Base-by-base conservation (phyloP, 495 filamentous ascomycete genomes). In the Lasiosphaeria ovina region DNA sequence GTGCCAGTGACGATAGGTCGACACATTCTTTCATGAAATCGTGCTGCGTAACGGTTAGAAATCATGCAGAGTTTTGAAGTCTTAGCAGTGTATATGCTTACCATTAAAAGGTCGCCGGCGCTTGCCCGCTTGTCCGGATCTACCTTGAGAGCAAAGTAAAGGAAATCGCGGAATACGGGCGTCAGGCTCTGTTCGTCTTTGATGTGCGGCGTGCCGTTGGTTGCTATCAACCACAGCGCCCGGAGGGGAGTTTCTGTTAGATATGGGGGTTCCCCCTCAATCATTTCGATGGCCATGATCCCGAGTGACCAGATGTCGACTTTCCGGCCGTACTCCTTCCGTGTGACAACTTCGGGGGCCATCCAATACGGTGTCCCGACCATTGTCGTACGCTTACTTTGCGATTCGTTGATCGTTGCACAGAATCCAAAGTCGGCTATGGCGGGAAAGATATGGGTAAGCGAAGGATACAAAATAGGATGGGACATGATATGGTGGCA, bases 251-350 rank as follows among this genome's bases (percentile, higher is more conserved):
- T 93, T 73, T 98, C 94, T 24, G 92, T 98, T 56, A 98, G 78
- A 71, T 98, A 98, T 14, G 94, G 94, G 14, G 94, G 94, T 68
- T 98, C 94, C 63, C 94, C 95, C 76, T 98, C 94, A 62, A 98
- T 97, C 94, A 98, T 98, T 73, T 98, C 94, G 66, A 98, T 98
- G n/a, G 94, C 92, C 94, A 98, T 98, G 74, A 98, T 98, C 57
- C 94, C 94, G 53, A 98, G 75, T 69, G 89, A 94, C 94, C 94
- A 98, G 65, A 98, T 98, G 70, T 98, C 94, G 54, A 98, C 92
- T 71, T 98, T 98, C 52, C 94, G 89, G 62, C 94, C 95, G 72
- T 98, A 98, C 72, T 98, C 94, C 71, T 98, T 98, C 16, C 92
- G 81, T 4, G 92, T 98, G 9, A 98, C 94, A 17, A 98, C 93